phyloP scores from a whole-genome alignment of 768 basidiomycete genomes.

The Kwoniella bestiolae region DNA sequence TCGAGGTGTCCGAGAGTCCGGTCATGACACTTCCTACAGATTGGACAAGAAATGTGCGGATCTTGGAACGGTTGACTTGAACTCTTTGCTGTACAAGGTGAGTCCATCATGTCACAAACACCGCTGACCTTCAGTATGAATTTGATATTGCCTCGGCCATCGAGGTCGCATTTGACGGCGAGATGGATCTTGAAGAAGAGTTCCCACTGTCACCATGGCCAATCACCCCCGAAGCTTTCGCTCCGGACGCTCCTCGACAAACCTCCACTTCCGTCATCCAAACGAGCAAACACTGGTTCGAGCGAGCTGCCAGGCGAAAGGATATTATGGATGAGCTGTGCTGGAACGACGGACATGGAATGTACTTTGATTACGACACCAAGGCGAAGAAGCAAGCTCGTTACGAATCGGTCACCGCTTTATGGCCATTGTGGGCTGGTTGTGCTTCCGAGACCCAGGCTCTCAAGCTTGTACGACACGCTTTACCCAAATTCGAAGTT shows the following conservation, averaged over 20 bases:
- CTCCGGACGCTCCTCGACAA: conserved; percentile 54
- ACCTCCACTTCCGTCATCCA: conserved; percentile 60
- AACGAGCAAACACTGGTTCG: conserved; percentile 88
- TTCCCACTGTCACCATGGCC: conserved; percentile 92
- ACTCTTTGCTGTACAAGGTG: conserved; percentile 87
- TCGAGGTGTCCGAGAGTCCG: conserved; percentile 92
- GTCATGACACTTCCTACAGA: conserved; percentile 94
- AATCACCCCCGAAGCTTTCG: conserved; percentile 60
- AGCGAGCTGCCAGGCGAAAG: conserved; percentile 80
- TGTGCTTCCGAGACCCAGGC: conserved; percentile 96
- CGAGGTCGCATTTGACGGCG: conserved; percentile 89
- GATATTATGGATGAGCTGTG: conserved; percentile 87
- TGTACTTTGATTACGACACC: conserved; percentile 97
- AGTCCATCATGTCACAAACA: neutral
- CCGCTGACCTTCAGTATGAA: conserved; percentile 67
- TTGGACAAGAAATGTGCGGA: conserved; percentile 98
- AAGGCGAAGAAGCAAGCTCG: conserved; percentile 85
- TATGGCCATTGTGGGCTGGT: conserved; percentile 97
- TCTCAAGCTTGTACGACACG: conserved; percentile 83
- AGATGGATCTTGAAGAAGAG: conserved; percentile 88
- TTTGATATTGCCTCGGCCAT: conserved; percentile 98
- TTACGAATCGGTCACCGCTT: conserved; percentile 95
- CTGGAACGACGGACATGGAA: conserved; percentile 92
- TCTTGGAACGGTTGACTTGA: conserved; percentile 93
- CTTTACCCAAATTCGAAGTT: conserved; percentile 93